A percentile compares a stretch with the other conserved stretches of the same genome.
Conservation (phyloP, 495 filamentous ascomycete genomes). For the Talaromyces stipitatus region DNA sequence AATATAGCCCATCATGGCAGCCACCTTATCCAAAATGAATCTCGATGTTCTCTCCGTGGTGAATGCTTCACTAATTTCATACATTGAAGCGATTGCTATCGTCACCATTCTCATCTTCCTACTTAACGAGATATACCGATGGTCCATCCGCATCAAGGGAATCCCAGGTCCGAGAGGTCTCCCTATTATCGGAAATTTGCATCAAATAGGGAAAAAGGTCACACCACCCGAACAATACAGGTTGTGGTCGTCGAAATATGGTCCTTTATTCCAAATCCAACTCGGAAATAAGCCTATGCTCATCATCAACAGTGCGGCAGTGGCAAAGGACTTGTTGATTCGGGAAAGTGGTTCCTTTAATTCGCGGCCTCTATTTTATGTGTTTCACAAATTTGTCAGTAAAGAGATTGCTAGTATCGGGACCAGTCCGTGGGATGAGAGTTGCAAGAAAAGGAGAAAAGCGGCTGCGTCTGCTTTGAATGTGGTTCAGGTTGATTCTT, state of each 20-base stretch:
- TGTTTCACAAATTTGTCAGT: conserved; percentile 5
- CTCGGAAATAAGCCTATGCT: neutral
- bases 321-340: neutral
- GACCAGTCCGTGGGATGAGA: conserved; percentile 2
- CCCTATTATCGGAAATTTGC: conserved; percentile 51
- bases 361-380: conserved; percentile 3
- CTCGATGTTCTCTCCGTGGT: neutral
- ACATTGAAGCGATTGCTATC: neutral
- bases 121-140: neutral
- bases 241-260: conserved; percentile 2
- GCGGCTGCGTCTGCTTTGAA: conserved; percentile 3
- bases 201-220: conserved; percentile 32
- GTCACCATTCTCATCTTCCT: neutral
- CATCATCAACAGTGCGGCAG: conserved; percentile 1
- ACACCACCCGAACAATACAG: neutral
- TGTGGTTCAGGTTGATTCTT: neutral
- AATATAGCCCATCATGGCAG: neutral
- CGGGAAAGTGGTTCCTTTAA: neutral
- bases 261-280: neutral
- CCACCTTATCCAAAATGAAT: neutral
- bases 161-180: conserved; percentile 22
- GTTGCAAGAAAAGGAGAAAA: conserved; percentile 5
- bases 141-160: neutral
- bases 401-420: conserved; percentile 3
- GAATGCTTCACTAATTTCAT: neutral